Evolutionary conservation across 306 rosid genomes (phyloP).

Genomic region (Oemleria cerasiformis): DNA sequence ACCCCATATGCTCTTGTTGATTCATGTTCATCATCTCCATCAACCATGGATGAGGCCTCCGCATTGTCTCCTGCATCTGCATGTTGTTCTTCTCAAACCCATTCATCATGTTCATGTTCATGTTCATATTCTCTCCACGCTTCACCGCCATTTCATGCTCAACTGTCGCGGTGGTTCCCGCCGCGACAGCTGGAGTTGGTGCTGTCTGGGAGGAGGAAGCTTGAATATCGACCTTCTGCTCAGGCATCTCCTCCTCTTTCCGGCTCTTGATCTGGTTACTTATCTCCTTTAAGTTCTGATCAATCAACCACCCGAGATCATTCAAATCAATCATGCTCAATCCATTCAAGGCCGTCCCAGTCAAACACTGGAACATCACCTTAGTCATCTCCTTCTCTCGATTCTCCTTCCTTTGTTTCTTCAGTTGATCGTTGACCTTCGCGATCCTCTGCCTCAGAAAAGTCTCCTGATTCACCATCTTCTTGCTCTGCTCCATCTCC

Average conservation of each 20-base stretch:
- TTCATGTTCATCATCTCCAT: too few species aligned
- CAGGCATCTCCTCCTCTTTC: not conserved
- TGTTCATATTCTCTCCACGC: too few species aligned
- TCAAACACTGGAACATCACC: slow-evolving; percentile 28
- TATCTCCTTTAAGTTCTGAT: slow-evolving; percentile 24
- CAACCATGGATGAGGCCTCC: too few species aligned
- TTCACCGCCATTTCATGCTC: too few species aligned
- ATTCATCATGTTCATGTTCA: too few species aligned
- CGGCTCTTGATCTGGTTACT: not conserved
- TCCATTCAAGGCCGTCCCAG: not conserved
- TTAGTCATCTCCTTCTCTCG: slow-evolving; percentile 29
- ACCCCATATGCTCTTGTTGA: too few species aligned
- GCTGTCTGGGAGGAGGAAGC: too few species aligned
- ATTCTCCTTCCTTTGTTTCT: slow-evolving; percentile 25
- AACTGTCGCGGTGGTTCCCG: too few species aligned
- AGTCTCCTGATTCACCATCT: slow-evolving; percentile 37
- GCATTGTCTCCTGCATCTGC: too few species aligned
- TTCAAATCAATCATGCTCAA: slow-evolving; percentile 27
- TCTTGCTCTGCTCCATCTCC: slow-evolving; percentile 36
- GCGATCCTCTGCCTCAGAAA: slow-evolving; percentile 32
- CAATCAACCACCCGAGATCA: slow-evolving; percentile 27
- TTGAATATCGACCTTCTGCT: too few species aligned
- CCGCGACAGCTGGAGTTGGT: too few species aligned
- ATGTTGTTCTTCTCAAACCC: too few species aligned
- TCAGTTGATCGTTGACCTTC: slow-evolving; percentile 31